Conservation (phyloP, 164 flowering plant species). For the Buxus sempervirens region DNA sequence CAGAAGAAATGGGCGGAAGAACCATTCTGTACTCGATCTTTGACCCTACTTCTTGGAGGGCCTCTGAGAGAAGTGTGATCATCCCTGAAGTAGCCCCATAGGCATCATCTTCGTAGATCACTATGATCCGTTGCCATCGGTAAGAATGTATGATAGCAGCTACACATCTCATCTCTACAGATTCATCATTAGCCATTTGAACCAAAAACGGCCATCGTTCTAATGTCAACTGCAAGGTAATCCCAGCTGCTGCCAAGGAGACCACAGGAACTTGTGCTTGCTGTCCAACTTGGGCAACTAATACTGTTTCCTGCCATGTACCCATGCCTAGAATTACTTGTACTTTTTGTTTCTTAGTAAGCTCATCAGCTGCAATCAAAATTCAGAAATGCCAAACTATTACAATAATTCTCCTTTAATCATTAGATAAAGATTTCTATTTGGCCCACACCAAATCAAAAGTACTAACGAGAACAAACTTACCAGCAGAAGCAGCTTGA, state of each 20-base stretch:
- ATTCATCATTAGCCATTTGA: slow-evolving; percentile 23
- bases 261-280: slow-evolving; percentile 35
- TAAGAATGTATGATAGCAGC: slow-evolving; percentile 28
- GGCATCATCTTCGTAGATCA: slow-evolving; percentile 34
- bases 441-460: background rate
- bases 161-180: slow-evolving; percentile 29
- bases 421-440: background rate
- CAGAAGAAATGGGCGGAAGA: slow-evolving; percentile 31
- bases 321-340: slow-evolving; percentile 35
- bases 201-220: slow-evolving; percentile 37
- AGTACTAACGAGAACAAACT: background rate
- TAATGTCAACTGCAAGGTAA: slow-evolving; percentile 16
- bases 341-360: slow-evolving; percentile 25
- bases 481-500: slow-evolving; percentile 28
- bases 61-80: slow-evolving; percentile 22
- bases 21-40: slow-evolving; percentile 31
- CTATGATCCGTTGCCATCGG: slow-evolving; percentile 34
- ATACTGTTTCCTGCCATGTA: slow-evolving; percentile 31
- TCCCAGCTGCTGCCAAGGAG: slow-evolving; percentile 29
- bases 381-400: background rate
- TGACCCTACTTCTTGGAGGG: slow-evolving; percentile 21
- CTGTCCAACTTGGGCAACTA: slow-evolving; percentile 30
- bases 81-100: slow-evolving; percentile 27
- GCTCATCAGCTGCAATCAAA: slow-evolving; percentile 25
- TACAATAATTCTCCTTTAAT: too few species aligned